Conservation (phyloP, 2,329 filamentous ascomycete genomes). For the Alternaria novae-zelandiae region DNA sequence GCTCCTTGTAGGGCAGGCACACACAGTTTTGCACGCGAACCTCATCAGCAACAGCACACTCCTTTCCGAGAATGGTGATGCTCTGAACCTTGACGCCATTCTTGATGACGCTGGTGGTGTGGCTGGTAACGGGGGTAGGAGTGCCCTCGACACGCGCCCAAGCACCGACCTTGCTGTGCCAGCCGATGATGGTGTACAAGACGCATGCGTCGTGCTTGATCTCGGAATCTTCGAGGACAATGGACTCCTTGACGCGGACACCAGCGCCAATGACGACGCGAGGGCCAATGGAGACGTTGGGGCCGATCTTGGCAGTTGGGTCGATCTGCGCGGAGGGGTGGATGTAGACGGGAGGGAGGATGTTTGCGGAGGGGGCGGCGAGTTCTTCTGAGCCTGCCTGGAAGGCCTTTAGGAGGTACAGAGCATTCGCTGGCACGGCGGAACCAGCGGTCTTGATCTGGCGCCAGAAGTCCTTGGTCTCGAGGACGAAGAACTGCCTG, state of each 20-base stretch:
- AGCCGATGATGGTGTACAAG: constrained; percentile 94
- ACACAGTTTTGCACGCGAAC: constrained; percentile 97
- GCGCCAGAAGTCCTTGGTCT: constrained; percentile 99
- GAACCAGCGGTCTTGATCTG: constrained; percentile 99
- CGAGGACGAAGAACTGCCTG: constrained; percentile 97
- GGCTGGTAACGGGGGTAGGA: constrained; percentile 83
- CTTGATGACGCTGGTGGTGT: constrained; percentile 94
- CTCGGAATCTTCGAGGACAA: constrained; percentile 92
- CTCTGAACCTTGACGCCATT: constrained; percentile 98
- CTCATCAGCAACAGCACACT: constrained; percentile 92
- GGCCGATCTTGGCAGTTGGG: constrained; percentile 93
- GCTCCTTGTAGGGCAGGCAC: constrained; percentile 95
- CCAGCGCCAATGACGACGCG: constrained; percentile 83
- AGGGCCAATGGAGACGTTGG: constrained; percentile 96
- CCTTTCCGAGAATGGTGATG: constrained; percentile 96
- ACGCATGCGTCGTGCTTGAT: constrained; percentile 97
- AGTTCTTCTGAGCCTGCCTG: constrained; percentile 84
- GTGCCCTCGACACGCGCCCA: constrained; percentile 98
- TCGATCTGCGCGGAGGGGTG: constrained; percentile 90
- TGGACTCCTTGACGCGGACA: constrained; percentile 91
- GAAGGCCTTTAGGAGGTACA: constrained; percentile 94
- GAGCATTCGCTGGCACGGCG: constrained; percentile 92
- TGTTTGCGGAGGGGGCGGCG: constrained; percentile 80
- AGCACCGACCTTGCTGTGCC: constrained; percentile 94
- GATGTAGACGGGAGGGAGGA: constrained; percentile 92